A percentile compares a stretch with the other conserved stretches of the same genome.
phyloP scores from a whole-genome alignment of 352 stramenopile genomes.

The Pythium brassicae region DNA sequence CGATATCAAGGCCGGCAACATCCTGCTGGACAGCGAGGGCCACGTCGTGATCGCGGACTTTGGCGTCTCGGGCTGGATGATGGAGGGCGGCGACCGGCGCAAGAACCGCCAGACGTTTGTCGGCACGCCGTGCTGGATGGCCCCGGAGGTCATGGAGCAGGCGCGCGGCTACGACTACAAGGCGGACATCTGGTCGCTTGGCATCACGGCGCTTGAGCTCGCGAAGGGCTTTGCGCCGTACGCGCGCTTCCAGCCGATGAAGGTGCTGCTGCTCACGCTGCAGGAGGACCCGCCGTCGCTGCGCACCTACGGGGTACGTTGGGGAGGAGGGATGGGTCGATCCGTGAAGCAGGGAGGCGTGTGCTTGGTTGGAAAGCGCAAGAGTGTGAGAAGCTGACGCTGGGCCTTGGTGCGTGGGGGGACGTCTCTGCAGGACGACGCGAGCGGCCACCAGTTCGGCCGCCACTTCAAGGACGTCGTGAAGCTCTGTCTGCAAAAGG shows the following conservation, averaged over 20 bases:
- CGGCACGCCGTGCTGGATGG: constrained; percentile 97
- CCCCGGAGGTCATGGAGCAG: constrained; percentile 91
- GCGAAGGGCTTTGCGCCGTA: constrained; percentile 99
- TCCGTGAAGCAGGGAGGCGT: too few species aligned
- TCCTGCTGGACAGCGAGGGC: constrained; percentile 91
- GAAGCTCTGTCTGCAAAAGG: constrained; percentile 86
- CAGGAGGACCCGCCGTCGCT: constrained; percentile 95
- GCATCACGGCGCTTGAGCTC: constrained; percentile 98
- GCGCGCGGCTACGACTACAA: constrained; percentile 93
- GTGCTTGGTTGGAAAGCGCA: too few species aligned
- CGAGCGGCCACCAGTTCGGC: constrained; percentile 74
- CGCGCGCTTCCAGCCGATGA: constrained; percentile 97
- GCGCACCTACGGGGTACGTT: constrained; percentile 84
- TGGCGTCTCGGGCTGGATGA: constrained; percentile 98
- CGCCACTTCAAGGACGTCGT: constrained; percentile 88
- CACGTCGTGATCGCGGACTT: constrained; percentile 98
- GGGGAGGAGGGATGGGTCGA: neutral
- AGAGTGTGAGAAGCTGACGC: neutral
- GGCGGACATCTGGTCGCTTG: constrained; percentile 99
- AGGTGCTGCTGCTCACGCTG: constrained; percentile 95
- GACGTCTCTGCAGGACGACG: constrained; percentile 55
- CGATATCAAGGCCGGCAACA: constrained; percentile 99
- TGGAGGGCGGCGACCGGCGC: constrained; percentile 91
- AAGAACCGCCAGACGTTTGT: constrained; percentile 98
- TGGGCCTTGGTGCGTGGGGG: neutral